A percentile compares a stretch with the other conserved stretches of the same genome.
phyloP scores from a whole-genome alignment of 345 rosid species.

The Rubroshorea leprosula region DNA sequence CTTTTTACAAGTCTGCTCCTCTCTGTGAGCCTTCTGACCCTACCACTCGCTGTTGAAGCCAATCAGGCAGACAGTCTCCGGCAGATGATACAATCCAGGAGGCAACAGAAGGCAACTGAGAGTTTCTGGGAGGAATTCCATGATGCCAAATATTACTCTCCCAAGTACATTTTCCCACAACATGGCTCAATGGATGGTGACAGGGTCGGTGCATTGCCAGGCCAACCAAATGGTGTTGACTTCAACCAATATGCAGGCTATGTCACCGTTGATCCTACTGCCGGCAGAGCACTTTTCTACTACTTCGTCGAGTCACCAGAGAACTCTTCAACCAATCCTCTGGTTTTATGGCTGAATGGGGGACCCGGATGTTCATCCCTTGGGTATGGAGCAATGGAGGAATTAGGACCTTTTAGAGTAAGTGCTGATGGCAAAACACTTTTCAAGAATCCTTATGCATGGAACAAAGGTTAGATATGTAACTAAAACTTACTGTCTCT shows the following conservation, averaged over 20 bases:
- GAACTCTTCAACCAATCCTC: constrained; percentile 12
- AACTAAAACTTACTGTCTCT: no score
- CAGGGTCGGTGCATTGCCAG: constrained; percentile 5
- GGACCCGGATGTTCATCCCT: constrained; percentile 43
- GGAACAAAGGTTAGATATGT: constrained; percentile 22
- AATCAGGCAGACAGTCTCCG: constrained; percentile 2
- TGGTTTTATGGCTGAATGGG: neutral
- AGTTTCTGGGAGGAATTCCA: neutral
- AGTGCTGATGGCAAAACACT: constrained; percentile 8
- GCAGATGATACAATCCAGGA: constrained; percentile 5
- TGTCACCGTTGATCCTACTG: constrained; percentile 5
- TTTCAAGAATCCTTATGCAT: neutral
- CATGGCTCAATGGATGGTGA: neutral
- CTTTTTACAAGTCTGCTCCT: neutral
- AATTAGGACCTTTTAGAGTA: constrained; percentile 19
- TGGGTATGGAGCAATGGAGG: constrained; percentile 16
- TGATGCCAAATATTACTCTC: neutral
- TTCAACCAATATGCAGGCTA: constrained; percentile 11
- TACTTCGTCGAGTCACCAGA: constrained; percentile 6
- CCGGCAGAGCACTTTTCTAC: neutral
- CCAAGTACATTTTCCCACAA: neutral
- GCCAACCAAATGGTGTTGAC: constrained; percentile 6
- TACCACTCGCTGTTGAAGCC: constrained; percentile 8
- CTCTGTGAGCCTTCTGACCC: constrained; percentile 12
- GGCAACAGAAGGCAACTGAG: neutral